Evolutionary conservation across 73 alveolate species (phyloP), one percentile per base, ranked within the genome.

Genomic region (Symbiodinium natans): DNA sequence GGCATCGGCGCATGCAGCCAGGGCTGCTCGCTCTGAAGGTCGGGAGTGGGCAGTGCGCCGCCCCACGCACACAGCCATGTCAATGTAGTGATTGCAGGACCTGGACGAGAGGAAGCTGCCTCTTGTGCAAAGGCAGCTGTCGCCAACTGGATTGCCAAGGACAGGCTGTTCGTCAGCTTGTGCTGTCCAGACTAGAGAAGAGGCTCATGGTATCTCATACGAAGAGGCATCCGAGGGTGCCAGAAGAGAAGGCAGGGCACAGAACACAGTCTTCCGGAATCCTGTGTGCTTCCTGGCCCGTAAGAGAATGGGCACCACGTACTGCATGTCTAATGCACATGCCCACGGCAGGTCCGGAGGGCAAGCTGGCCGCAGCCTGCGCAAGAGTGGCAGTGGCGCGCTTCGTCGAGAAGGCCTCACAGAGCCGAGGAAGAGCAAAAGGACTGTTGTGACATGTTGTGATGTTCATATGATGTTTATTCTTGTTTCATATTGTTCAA

Each of bases 321-420:
- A n/a, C n/a, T n/a, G n/a, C n/a, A n/a, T n/a, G n/a, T n/a, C 59
- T 46, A 13, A 13, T 46, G 59, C 59, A 46, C n/a, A n/a, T 46
- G 9, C 59, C 29, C 68, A 7, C 4, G 2, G 36, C 95, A 90
- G 97, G 97, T n/a, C 46, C 84, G 41, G 88, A 90, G 87, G 88
- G 97, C 2, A 71, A 41, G 54, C 80, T 90, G 43, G 97, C 97
- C 1, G 56, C 87, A 4, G 97, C 88, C 1, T 90, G 97, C 17
- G 97, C 97, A 21, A 87, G 97, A 19, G 77, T 90, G 36, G 97
- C 97, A 9, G 97, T 90, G 54, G 87, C 97, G 11, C 97, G 97
- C 15, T 68, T 34, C 39, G 42, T 90, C 88, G 97, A 90, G 46
- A 90, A 90, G 97, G 97, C 88, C 3, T 34, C 15, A 25, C 31